Evolutionary conservation across 192 early-diverging fungal genomes (phyloP).

Genomic region (Backusella australiensis): DNA sequence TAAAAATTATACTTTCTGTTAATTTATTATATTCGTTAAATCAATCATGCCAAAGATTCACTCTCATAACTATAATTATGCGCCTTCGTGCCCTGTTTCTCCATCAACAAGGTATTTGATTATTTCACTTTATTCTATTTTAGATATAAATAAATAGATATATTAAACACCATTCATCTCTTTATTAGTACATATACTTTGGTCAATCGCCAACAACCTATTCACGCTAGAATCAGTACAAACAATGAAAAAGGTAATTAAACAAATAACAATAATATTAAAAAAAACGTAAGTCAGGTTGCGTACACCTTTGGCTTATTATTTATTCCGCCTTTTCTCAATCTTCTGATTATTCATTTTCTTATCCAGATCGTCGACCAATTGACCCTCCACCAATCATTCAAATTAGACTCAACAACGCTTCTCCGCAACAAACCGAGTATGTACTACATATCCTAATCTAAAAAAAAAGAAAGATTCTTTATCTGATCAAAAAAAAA

Average conservation of each 20-base stretch:
- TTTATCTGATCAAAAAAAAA: conserved; percentile 3
- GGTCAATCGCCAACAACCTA: conserved; percentile 16
- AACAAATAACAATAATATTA: background rate
- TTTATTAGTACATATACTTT: conserved; percentile 6
- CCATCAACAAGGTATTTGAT: background rate
- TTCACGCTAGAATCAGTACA: conserved; percentile 10
- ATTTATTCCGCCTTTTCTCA: background rate
- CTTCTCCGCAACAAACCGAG: conserved; percentile 1
- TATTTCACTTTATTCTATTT: background rate
- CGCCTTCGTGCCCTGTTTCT: conserved; percentile 3
- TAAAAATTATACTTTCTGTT: background rate
- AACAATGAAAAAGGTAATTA: conserved; percentile 16
- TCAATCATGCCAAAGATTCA: conserved; percentile 11
- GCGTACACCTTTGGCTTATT: background rate
- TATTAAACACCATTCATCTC: background rate
- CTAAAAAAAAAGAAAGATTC: background rate
- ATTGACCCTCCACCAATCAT: conserved; percentile 25
- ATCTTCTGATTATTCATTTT: conserved; percentile 1
- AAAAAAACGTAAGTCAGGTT: background rate
- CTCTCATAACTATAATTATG: background rate
- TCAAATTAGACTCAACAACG: conserved; percentile 20
- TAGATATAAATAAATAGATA: background rate
- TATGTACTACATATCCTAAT: conserved; percentile 7
- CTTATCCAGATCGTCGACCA: conserved; percentile 15
- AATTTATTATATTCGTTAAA: background rate